Evolutionary conservation across 345 rosid genomes (phyloP).

Genomic region (Corchorus olitorius): DNA sequence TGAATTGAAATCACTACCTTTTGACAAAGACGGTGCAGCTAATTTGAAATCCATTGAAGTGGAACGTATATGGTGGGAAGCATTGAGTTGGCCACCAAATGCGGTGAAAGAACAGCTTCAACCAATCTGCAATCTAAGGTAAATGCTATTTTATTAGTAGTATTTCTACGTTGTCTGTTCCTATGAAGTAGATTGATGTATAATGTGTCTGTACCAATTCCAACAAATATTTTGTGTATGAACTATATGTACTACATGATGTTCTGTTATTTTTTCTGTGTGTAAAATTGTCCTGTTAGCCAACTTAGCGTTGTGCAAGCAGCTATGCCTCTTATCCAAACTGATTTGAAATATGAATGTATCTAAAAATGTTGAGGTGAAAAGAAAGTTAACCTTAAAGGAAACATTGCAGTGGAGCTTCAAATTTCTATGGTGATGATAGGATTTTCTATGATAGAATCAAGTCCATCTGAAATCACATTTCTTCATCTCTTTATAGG

Average conservation of each 20-base stretch:
- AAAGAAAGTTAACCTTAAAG: neutral
- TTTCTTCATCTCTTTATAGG: too few relatives aligned
- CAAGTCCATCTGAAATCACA: too few relatives aligned
- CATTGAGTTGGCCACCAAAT: slow-evolving; percentile 11
- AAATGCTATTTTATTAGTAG: neutral
- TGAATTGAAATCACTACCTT: slow-evolving; percentile 22
- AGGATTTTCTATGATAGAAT: too few relatives aligned
- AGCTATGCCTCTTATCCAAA: neutral
- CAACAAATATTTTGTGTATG: neutral
- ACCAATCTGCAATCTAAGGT: slow-evolving; percentile 12
- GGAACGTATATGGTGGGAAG: slow-evolving; percentile 18
- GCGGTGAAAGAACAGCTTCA: slow-evolving; percentile 15
- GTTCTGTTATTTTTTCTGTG: neutral
- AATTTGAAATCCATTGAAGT: slow-evolving; percentile 7
- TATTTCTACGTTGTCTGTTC: neutral
- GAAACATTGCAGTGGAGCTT: too few relatives aligned
- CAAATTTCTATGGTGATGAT: neutral
- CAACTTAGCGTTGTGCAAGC: neutral
- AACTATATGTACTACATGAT: neutral
- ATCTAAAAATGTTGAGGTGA: neutral
- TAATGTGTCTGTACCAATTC: neutral
- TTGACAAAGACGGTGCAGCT: slow-evolving; percentile 20
- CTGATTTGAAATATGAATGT: neutral
- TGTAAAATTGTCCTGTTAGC: neutral
- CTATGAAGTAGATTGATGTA: neutral